These are phyloP conservation scores for Immersiella caudata DNA, from an alignment of 495 filamentous ascomycete genomes.

Conservation along the genomic window DNA sequence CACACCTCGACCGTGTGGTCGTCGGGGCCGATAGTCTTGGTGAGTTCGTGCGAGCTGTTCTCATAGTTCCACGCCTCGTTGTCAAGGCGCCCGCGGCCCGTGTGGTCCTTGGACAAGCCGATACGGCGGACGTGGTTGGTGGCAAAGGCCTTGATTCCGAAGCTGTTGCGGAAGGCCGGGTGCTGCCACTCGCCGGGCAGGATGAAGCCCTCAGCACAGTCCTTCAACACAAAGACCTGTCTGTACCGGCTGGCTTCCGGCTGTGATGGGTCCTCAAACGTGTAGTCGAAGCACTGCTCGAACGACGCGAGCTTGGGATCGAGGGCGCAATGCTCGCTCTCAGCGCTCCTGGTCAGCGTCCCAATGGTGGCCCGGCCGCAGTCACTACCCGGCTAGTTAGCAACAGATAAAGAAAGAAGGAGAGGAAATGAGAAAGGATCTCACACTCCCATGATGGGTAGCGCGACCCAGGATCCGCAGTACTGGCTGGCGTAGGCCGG, in stretches of 20 bases:
- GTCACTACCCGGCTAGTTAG: not conserved
- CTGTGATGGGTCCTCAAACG: not conserved
- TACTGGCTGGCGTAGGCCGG: constrained; percentile 11
- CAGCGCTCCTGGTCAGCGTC: not conserved
- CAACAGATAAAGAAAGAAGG: not conserved
- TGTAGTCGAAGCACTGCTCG: constrained; percentile 24
- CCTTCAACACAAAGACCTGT: constrained; percentile 18
- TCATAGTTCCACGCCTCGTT: constrained; percentile 11
- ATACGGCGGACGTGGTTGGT: constrained; percentile 15
- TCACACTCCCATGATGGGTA: constrained; percentile 19
- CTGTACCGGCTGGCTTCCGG: constrained; percentile 7
- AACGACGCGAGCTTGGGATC: not conserved
- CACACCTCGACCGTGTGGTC: constrained; percentile 23
- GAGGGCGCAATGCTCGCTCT: constrained; percentile 1
- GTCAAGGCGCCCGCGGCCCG: not conserved
- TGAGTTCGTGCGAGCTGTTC: not conserved
- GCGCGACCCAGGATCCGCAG: constrained; percentile 23
- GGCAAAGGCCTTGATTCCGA: constrained; percentile 9
- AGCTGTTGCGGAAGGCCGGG: constrained; percentile 15
- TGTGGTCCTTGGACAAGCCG: not conserved
- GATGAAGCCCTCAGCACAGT: constrained; percentile 23
- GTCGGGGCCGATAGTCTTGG: constrained; percentile 18
- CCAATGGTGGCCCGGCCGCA: constrained; percentile 17
- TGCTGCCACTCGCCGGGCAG: constrained; percentile 28
- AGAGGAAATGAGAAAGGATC: not conserved